Evolutionary conservation across 371 early-diverging fungal genomes (phyloP), one percentile per base, ranked within the genome.

Genomic region (Phascolomyces articulosus): DNA sequence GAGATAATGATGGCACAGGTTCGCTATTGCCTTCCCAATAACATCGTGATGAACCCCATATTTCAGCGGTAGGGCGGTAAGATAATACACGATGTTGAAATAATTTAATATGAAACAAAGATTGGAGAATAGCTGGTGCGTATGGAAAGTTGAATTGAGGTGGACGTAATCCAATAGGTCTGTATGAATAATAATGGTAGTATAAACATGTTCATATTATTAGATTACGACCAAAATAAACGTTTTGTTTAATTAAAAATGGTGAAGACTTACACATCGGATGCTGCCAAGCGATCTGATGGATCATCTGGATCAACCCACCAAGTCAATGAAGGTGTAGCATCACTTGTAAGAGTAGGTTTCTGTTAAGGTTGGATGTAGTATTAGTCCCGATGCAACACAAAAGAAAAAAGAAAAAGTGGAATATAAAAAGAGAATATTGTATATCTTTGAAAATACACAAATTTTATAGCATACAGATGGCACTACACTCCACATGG

Each of bases 11-110:
- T 4, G 73, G 70, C 7, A 79, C 65, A 15, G 67, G 48, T 4
- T 75, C 76, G 11, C 83, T 80, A 55, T 61, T 55, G 21, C 83
- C 83, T 34, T 69, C 66, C 80, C 80, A 80, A 60, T 78, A 83
- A 23, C 73, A 62, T 16, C 24, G 18, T 11, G 73, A 55, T 0
- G 60, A 54, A 18, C 79, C 80, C 79, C 79, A 83, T 7, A 28
- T 21, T n/a, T 67, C 44, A 0, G 75, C 68, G 23, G 40, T 41
- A n/a, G 83, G 80, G 44, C 70, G 71, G 55, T 70, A 74, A 2
- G 72, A 55, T 4, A 80, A 38, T 1, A 83, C 65, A 3, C 72
- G 66, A 6, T 71, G n/a, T 49, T 65, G 68, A 47, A 83, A 78
- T 3, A 70, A 38, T 11, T 70, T 63, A 13, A 83, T 63, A 55